phyloP scores from a whole-genome alignment of 164 flowering plant species.

The Euptelea pleiosperma region DNA sequence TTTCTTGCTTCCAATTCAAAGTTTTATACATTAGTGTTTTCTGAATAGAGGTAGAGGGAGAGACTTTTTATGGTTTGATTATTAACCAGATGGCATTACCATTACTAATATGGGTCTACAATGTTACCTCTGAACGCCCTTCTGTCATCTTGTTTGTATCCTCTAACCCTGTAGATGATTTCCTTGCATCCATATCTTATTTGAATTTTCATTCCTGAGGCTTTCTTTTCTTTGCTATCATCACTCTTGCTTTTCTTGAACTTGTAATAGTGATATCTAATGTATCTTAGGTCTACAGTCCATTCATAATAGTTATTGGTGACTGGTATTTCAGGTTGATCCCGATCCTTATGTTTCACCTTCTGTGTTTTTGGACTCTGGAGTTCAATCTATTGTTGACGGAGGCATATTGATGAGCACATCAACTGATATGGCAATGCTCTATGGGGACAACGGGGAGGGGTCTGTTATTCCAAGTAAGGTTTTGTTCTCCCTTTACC shows the following conservation, averaged over 20 bases:
- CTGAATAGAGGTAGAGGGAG: background rate
- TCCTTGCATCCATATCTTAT: no score
- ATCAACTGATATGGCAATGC: constrained; percentile 99
- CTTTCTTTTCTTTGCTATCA: no score
- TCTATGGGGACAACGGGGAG: constrained; percentile 95
- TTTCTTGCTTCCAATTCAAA: background rate
- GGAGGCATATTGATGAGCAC: constrained; percentile 99
- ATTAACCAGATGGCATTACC: background rate
- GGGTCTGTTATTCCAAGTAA: constrained; percentile 99
- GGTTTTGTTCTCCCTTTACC: constrained; percentile 13
- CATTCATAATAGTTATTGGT: constrained; percentile 2
- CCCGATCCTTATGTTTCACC: constrained; percentile 99
- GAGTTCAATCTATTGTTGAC: constrained; percentile 88
- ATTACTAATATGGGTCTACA: no score
- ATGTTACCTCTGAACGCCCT: no score
- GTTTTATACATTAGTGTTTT: background rate
- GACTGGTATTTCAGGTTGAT: constrained; percentile 72
- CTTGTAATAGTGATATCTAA: background rate
- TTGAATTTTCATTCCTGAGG: no score
- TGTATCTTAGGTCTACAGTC: background rate
- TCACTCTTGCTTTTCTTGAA: background rate
- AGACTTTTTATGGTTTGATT: no score
- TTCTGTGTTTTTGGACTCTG: constrained; percentile 93
- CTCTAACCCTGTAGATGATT: no score
- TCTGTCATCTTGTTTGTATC: no score